phyloP scores from a whole-genome alignment of 2,329 filamentous ascomycete genomes.

The Allantophomopsis lycopodina region DNA sequence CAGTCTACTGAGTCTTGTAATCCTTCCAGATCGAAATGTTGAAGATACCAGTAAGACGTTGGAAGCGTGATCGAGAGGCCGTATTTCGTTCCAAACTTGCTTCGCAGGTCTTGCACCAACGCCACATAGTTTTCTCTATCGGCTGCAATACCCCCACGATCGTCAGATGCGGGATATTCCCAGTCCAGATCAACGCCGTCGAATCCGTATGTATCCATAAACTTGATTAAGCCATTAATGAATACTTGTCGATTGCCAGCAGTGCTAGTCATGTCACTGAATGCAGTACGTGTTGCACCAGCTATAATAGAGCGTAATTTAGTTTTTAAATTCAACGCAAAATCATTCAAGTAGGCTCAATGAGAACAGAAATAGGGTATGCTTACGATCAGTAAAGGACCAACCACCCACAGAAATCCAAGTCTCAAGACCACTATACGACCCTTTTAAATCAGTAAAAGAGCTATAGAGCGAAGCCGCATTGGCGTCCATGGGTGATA shows the following conservation, averaged over 20 bases:
- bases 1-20: too few relatives aligned
- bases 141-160: constrained; percentile 4
- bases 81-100: too few relatives aligned
- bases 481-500: constrained; percentile 11
- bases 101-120: not conserved
- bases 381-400: constrained; percentile 5
- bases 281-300: not conserved
- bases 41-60: constrained; percentile 2
- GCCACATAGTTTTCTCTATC: constrained; percentile 4
- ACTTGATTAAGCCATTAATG: constrained; percentile 20
- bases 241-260: constrained; percentile 20
- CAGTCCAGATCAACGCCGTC: constrained; percentile 30
- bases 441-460: constrained; percentile 16
- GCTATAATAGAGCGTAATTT: too few relatives aligned
- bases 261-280: constrained; percentile 15
- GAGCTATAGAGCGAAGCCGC: not conserved
- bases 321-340: too few relatives aligned
- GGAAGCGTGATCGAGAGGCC: not conserved
- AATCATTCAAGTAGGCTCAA: too few relatives aligned
- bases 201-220: constrained; percentile 27
- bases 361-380: too few relatives aligned
- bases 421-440: constrained; percentile 12
- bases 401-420: constrained; percentile 10
- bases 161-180: constrained; percentile 8
- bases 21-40: constrained; percentile 1